These are phyloP conservation scores for Corrigiola litoralis DNA, from an alignment of 179 eudicot species.

Conservation along the genomic window DNA sequence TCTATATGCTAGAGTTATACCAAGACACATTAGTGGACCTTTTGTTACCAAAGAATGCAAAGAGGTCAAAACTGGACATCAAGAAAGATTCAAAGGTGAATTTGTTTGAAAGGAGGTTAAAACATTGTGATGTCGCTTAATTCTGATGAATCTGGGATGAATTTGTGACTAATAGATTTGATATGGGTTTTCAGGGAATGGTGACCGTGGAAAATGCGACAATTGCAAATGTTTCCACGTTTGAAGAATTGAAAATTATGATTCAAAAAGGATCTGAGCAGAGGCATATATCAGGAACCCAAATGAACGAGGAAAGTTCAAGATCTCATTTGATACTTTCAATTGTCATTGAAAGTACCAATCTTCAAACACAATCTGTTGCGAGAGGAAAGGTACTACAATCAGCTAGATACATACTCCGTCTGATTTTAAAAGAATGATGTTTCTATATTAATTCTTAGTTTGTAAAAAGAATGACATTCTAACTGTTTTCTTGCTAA, in stretches of 20 bases:
- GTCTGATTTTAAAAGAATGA: no score
- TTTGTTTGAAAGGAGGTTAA: neutral
- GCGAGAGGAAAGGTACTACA: conserved; percentile 86
- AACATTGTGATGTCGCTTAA: neutral
- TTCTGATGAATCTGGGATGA: neutral
- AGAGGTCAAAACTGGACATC: conserved; percentile 72
- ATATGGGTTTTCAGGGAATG: conserved; percentile 63
- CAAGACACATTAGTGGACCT: conserved; percentile 94
- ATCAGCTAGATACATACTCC: no score
- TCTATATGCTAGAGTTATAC: conserved; percentile 90
- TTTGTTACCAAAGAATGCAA: conserved; percentile 68
- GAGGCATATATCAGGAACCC: conserved; percentile 86
- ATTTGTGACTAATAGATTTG: neutral
- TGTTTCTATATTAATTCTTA: no score
- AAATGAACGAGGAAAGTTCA: conserved; percentile 97
- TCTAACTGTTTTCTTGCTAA: no score
- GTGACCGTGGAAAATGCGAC: conserved; percentile 88
- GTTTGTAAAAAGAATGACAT: no score
- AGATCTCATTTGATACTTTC: conserved; percentile 94
- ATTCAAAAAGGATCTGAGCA: conserved; percentile 90
- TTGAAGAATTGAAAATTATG: conserved; percentile 60
- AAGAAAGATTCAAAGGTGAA: conserved; percentile 94
- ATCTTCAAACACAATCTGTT: conserved; percentile 89
- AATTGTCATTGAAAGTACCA: conserved; percentile 83
- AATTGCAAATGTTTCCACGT: conserved; percentile 47